phyloP scores from a whole-genome alignment of 306 rosid species.

The Ormosia semicastrata region DNA sequence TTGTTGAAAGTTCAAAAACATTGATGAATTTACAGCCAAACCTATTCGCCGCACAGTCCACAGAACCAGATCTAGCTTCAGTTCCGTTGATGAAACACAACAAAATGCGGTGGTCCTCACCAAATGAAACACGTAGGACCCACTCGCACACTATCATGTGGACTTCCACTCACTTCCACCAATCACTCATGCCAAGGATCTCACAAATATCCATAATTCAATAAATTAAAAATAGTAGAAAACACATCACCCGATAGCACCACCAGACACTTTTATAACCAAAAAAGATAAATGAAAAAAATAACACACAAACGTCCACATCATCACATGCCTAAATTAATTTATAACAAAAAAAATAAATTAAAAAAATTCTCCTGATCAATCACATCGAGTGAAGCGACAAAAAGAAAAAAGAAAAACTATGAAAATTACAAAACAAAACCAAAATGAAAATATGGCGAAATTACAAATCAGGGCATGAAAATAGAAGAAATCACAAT shows the following conservation, averaged over 20 bases:
- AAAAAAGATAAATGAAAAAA: not conserved
- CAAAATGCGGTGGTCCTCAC: conserved; percentile 1
- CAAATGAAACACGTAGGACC: conserved; percentile 22
- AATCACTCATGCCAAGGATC: not conserved
- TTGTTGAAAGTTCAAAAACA: not conserved
- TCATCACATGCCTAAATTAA: conserved; percentile 30
- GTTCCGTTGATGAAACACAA: not conserved
- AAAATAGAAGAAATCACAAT: conserved; percentile 38
- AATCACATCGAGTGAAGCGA: conserved; percentile 3
- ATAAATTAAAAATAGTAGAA: not conserved
- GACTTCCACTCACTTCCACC: conserved; percentile 3
- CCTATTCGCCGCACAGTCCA: conserved; percentile 38
- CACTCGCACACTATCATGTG: conserved; percentile 38
- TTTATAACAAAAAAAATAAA: conserved; percentile 21
- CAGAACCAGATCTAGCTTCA: not conserved
- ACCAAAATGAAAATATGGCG: not conserved
- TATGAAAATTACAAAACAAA: conserved; percentile 7
- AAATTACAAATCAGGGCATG: conserved; percentile 58
- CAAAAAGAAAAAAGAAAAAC: not conserved
- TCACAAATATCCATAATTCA: not conserved
- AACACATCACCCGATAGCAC: not conserved
- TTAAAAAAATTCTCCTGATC: conserved; percentile 29
- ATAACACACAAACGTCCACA: conserved; percentile 9
- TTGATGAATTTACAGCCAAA: not conserved
- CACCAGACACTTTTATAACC: not conserved